phyloP scores from a whole-genome alignment of 257 asterid genomes.

The Nicotiana tomentosiformis region DNA sequence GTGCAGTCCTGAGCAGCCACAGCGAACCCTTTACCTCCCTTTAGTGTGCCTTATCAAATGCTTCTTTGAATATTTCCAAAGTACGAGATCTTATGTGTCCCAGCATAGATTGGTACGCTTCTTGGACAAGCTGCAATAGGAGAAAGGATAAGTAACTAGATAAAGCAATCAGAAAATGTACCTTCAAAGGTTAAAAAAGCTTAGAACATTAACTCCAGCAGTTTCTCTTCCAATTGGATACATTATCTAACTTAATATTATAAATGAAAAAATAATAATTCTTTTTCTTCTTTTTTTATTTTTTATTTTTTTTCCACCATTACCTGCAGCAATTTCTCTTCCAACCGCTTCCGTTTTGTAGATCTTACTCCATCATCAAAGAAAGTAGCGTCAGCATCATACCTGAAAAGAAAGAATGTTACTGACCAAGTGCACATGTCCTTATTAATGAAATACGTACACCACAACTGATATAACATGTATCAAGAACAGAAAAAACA shows the following conservation, averaged over 20 bases:
- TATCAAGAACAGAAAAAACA: background rate
- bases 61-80: conserved; percentile 61
- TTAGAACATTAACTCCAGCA: conserved; percentile 53
- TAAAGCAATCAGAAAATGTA: background rate
- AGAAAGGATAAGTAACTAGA: conserved; percentile 1
- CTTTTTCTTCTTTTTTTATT: too few species aligned
- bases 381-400: conserved; percentile 76
- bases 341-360: conserved; percentile 74
- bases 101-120: conserved; percentile 76
- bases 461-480: background rate
- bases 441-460: background rate
- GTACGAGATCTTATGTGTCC: conserved; percentile 77
- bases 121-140: conserved; percentile 74
- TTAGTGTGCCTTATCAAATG: conserved; percentile 55
- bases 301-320: background rate
- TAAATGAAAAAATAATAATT: too few species aligned
- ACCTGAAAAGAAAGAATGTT: conserved; percentile 36
- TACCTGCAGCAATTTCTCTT: conserved; percentile 90
- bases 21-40: conserved; percentile 74
- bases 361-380: conserved; percentile 83
- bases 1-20: conserved; percentile 65
- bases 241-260: too few species aligned
- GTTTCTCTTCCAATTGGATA: conserved; percentile 75
- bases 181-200: background rate
- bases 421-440: background rate